These are phyloP conservation scores for Diospyros kaki DNA, from an alignment of 148 eudicot species.

Conservation along the genomic window DNA sequence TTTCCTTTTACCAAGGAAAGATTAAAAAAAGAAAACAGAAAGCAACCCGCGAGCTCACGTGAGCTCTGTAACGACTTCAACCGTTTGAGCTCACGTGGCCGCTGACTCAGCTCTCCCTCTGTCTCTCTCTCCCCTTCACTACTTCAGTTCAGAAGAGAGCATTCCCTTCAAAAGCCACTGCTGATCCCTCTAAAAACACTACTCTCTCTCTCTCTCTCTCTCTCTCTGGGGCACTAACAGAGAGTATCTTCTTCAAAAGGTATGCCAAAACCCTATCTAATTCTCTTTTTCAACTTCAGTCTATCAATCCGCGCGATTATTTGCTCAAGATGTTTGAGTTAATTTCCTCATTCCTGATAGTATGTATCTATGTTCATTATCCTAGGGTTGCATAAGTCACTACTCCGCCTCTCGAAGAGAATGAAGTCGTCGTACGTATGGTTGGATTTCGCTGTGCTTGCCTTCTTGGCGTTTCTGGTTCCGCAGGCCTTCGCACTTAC, in stretches of 20 bases:
- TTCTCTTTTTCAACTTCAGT: not conserved
- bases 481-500: not conserved
- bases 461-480: slow-evolving; percentile 4
- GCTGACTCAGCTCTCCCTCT: not conserved
- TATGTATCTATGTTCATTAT: too few relatives aligned
- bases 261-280: not conserved
- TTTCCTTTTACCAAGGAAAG: too few relatives aligned
- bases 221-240: not conserved
- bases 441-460: slow-evolving; percentile 2
- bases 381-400: not conserved
- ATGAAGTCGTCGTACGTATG: not conserved
- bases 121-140: not conserved
- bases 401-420: not conserved
- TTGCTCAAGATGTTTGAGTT: not conserved
- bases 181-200: too few relatives aligned
- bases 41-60: not conserved
- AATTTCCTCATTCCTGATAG: not conserved
- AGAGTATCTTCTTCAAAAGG: not conserved
- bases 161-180: too few relatives aligned
- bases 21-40: too few relatives aligned
- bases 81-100: slow-evolving; percentile 2
- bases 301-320: not conserved
- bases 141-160: not conserved
- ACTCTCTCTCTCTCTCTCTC: not conserved
- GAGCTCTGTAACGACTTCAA: slow-evolving; percentile 1